phyloP scores from a whole-genome alignment of 2,329 filamentous ascomycete genomes.

The Dactylellina sp. region DNA sequence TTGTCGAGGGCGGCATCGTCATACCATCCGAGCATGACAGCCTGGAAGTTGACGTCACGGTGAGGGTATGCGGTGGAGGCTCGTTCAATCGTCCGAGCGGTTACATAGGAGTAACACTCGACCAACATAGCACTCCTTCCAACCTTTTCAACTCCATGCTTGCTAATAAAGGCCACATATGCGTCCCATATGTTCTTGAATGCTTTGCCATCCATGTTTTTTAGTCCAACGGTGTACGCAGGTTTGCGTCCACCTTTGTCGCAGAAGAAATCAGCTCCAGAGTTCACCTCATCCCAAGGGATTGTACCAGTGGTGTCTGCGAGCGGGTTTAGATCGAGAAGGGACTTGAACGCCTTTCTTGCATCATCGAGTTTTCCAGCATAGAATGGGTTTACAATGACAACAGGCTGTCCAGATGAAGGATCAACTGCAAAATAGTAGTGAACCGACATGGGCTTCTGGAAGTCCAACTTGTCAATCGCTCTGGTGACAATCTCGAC shows the following conservation, averaged over 20 bases:
- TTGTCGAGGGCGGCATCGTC: constrained; percentile 43
- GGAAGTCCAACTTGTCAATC: constrained; percentile 58
- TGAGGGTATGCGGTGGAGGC: constrained; percentile 56
- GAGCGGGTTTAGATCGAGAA: constrained; percentile 59
- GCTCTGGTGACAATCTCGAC: constrained; percentile 60
- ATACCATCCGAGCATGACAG: constrained; percentile 55
- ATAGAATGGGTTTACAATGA: constrained; percentile 58
- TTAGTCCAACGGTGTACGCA: constrained; percentile 59
- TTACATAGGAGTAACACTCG: constrained; percentile 57
- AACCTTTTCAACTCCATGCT: constrained; percentile 51
- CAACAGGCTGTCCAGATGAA: constrained; percentile 54
- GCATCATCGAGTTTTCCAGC: constrained; percentile 56
- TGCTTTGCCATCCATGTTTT: constrained; percentile 45
- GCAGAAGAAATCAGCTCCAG: constrained; percentile 58
- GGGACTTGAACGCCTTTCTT: constrained; percentile 58
- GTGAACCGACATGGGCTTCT: constrained; percentile 59
- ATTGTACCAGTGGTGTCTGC: constrained; percentile 57
- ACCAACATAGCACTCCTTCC: constrained; percentile 47
- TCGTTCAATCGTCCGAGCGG: constrained; percentile 39
- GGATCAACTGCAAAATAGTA: constrained; percentile 60
- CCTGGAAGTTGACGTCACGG: constrained; percentile 57
- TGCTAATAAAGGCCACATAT: constrained; percentile 47
- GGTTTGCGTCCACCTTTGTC: constrained; percentile 60
- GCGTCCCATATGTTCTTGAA: constrained; percentile 49
- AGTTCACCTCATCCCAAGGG: constrained; percentile 60